Percentiles rank a stretch among this genome's conserved stretches.
Evolutionary conservation across 78 protist genomes (phyloP).

Genomic region (Isochrysis galbana): DNA sequence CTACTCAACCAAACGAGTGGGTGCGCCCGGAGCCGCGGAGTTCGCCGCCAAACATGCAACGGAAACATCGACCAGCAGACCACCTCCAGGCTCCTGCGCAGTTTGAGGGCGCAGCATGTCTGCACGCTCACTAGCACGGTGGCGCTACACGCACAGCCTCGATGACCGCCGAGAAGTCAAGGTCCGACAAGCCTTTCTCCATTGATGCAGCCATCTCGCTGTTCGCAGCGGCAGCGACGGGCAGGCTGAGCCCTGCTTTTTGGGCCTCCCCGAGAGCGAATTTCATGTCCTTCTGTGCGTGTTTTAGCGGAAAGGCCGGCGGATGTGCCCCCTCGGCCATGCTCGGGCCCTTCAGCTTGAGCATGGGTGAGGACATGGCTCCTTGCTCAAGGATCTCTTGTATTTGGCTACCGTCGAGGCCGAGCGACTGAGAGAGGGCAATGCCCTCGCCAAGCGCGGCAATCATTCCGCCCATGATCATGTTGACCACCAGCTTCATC

Average conservation of each 20-base stretch:
- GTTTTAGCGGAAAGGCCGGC: constrained; percentile 23
- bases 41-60: no score
- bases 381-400: constrained; percentile 12
- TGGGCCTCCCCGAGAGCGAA: neutral
- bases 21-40: no score
- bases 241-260: neutral
- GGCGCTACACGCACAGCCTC: constrained; percentile 1
- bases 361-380: constrained; percentile 2
- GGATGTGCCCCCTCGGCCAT: constrained; percentile 24
- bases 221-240: neutral
- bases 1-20: no score
- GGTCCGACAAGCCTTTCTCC: neutral
- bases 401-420: neutral
- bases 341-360: constrained; percentile 66
- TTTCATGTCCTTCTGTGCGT: constrained; percentile 37
- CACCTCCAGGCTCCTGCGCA: no score
- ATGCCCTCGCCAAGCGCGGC: constrained; percentile 39
- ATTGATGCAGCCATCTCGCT: neutral
- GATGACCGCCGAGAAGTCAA: neutral
- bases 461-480: constrained; percentile 28
- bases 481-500: constrained; percentile 32
- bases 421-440: neutral
- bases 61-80: no score
- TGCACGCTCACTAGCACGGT: no score
- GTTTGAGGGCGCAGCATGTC: no score